Evolutionary conservation across 306 rosid species (phyloP).

Genomic region (Vigna radiata): DNA sequence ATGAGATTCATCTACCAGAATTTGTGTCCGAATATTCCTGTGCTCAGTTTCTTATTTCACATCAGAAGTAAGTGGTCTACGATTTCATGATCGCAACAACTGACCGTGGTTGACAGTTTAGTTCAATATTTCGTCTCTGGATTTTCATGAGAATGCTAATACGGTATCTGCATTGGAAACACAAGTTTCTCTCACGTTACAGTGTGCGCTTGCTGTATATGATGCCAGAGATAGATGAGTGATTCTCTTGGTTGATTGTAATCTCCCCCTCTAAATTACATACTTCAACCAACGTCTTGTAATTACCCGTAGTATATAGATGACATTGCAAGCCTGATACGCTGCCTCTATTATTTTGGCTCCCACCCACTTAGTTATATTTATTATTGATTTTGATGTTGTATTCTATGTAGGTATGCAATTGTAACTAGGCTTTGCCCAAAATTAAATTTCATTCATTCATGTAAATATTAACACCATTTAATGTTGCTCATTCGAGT

Average conservation of each 20-base stretch:
- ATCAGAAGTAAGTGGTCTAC: conserved; percentile 48
- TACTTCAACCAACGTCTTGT: conserved; percentile 35
- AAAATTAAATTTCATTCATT: conserved; percentile 45
- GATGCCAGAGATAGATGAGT: conserved; percentile 29
- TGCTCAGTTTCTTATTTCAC: conserved; percentile 72
- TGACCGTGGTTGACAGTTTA: background rate
- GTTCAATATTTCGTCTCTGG: conserved; percentile 37
- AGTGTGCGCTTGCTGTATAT: background rate
- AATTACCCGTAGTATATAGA: conserved; percentile 42
- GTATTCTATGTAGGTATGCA: conserved; percentile 42
- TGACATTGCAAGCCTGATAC: conserved; percentile 26
- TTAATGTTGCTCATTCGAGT: no score
- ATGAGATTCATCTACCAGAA: conserved; percentile 69
- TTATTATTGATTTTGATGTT: conserved; percentile 25
- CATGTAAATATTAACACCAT: conserved; percentile 50
- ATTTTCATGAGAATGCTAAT: background rate
- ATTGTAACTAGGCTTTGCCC: conserved; percentile 29
- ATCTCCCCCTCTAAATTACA: conserved; percentile 3
- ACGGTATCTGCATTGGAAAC: conserved; percentile 22
- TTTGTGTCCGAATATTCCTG: conserved; percentile 72
- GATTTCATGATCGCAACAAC: background rate
- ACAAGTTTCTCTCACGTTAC: conserved; percentile 25
- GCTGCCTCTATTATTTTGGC: conserved; percentile 43
- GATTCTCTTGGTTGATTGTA: conserved; percentile 20
- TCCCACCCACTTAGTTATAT: conserved; percentile 36